These are phyloP conservation scores for Rhynchospora pubera DNA, from an alignment of 176 grass and related monocot species.

Conservation along the genomic window DNA sequence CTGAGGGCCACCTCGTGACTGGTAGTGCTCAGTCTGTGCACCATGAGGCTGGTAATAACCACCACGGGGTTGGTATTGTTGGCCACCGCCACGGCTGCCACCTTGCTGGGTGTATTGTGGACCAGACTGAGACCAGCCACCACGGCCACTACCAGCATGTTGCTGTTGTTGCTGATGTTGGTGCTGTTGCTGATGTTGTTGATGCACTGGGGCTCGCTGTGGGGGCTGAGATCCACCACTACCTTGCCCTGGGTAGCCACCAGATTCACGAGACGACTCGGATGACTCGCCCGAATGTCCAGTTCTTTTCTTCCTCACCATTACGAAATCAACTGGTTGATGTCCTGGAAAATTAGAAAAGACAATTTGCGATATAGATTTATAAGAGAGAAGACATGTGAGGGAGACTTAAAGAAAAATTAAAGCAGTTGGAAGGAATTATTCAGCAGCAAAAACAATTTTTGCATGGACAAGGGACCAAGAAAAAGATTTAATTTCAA, in stretches of 20 bases:
- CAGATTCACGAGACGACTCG: conserved; percentile 7
- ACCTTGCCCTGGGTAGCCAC: conserved; percentile 44
- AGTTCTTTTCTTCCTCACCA: conserved; percentile 91
- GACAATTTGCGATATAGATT: background rate
- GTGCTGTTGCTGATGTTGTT: conserved; percentile 41
- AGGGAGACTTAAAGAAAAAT: background rate
- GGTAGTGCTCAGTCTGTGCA: conserved; percentile 30
- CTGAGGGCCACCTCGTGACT: conserved; percentile 40
- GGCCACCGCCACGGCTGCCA: conserved; percentile 29
- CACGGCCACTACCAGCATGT: conserved; percentile 8
- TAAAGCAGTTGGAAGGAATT: background rate
- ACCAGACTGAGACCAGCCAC: conserved; percentile 39
- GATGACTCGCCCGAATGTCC: conserved; percentile 32
- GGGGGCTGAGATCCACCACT: conserved; percentile 33
- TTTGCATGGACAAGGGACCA: background rate
- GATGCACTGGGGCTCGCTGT: conserved; percentile 41
- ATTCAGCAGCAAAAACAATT: background rate
- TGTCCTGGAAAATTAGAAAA: conserved; percentile 2
- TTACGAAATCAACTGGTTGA: conserved; percentile 25
- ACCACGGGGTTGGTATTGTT: conserved; percentile 47
- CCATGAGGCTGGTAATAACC: conserved; percentile 10
- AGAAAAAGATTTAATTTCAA: background rate
- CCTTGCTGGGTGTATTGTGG: conserved; percentile 42
- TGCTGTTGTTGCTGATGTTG: conserved; percentile 30
- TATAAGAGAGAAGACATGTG: background rate